Percentiles rank a stretch among this genome's conserved stretches.
These are phyloP conservation scores for Leishmania gerbilli DNA, from an alignment of 208 protist genomes.

Conservation along the genomic window DNA sequence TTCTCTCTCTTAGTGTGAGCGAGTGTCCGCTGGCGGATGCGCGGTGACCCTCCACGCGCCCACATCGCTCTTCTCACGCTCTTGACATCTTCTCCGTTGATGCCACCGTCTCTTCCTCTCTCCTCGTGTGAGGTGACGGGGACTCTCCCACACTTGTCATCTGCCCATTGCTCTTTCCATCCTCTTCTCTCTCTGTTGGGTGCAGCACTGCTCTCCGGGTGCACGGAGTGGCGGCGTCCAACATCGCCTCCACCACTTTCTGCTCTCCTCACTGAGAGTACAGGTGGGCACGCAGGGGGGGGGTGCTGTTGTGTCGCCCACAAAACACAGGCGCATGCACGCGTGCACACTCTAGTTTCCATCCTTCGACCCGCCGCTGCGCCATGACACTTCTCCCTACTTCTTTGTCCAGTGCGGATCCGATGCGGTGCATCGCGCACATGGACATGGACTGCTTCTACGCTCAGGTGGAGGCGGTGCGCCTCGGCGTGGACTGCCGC, in stretches of 20 bases:
- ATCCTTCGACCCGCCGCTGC: not conserved
- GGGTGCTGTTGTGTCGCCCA: not conserved
- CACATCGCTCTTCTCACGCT: not conserved
- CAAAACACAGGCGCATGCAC: not conserved
- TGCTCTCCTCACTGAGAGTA: not conserved
- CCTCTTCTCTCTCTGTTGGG: not conserved
- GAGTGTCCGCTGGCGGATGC: not conserved
- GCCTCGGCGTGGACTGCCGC: conserved; percentile 77
- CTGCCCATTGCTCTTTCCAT: not conserved
- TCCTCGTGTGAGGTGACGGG: not conserved
- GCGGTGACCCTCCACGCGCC: not conserved
- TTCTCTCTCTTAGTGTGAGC: not conserved
- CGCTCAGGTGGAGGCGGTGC: conserved; percentile 87
- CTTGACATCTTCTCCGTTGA: not conserved
- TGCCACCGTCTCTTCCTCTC: not conserved
- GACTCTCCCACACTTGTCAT: not conserved
- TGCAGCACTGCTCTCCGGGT: not conserved
- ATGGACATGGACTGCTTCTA: conserved; percentile 95
- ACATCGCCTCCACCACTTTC: too few relatives aligned
- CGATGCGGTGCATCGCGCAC: conserved; percentile 73
- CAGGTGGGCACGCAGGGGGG: too few relatives aligned
- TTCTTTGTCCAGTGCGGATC: not conserved
- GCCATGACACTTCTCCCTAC: not conserved
- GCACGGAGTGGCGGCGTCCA: not conserved
- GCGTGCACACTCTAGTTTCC: not conserved